Conservation (phyloP, 2,329 filamentous ascomycete genomes). For the Lecanicillium sp. region DNA sequence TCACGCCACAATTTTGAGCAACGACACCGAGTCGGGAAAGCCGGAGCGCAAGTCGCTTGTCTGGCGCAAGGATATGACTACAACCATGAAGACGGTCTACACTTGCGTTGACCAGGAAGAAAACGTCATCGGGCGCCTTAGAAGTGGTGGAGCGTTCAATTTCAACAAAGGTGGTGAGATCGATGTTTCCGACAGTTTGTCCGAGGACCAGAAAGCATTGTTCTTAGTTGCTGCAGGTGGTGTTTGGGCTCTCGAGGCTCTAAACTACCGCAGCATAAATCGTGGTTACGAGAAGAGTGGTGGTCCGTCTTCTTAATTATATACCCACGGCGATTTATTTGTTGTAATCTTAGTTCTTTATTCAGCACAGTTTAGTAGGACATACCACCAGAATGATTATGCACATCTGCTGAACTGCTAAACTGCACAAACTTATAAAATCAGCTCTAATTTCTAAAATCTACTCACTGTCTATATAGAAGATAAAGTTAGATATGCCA, state of each 20-base stretch:
- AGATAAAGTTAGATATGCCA: too few species aligned
- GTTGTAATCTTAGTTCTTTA: too few species aligned
- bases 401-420: too few species aligned
- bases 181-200: neutral
- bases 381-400: too few species aligned
- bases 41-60: neutral
- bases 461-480: too few species aligned
- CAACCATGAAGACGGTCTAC: neutral
- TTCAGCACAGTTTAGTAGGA: too few species aligned
- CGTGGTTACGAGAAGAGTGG: neutral
- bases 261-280: neutral
- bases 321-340: too few species aligned
- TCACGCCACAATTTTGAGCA: neutral
- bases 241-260: neutral
- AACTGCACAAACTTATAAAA: too few species aligned
- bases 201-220: neutral
- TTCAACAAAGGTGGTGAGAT: neutral
- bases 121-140: neutral
- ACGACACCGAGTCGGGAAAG: neutral
- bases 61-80: neutral
- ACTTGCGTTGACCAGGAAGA: neutral
- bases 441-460: too few species aligned
- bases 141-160: neutral
- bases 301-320: too few species aligned
- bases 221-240: neutral